Evolutionary conservation across 1,139 yeast species (phyloP).

Genomic region (Magnusiomyces ingens): DNA sequence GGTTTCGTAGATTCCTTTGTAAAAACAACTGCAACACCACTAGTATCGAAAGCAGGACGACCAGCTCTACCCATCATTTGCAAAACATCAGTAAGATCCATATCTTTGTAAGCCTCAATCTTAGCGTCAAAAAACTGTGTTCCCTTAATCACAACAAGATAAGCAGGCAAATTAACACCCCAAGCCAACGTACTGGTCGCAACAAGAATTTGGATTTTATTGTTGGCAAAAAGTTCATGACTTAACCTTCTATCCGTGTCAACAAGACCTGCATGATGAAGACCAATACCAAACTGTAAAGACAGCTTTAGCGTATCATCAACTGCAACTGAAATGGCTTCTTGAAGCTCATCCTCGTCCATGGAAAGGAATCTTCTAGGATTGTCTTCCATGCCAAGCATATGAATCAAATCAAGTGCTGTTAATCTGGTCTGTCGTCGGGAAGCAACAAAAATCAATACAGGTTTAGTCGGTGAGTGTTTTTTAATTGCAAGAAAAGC

Average conservation of each 20-base stretch:
- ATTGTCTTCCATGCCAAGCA: slow-evolving; percentile 91
- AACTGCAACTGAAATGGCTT: slow-evolving; percentile 58
- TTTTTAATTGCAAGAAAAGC: slow-evolving; percentile 94
- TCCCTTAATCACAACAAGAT: slow-evolving; percentile 87
- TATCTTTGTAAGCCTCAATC: slow-evolving; percentile 71
- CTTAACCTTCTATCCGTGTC: slow-evolving; percentile 84
- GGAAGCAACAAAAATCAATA: slow-evolving; percentile 90
- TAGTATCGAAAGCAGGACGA: slow-evolving; percentile 92
- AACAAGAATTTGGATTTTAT: slow-evolving; percentile 80
- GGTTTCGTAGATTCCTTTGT: slow-evolving; percentile 88
- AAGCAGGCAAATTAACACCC: slow-evolving; percentile 97
- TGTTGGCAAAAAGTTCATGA: slow-evolving; percentile 76
- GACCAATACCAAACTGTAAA: slow-evolving; percentile 90
- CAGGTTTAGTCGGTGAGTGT: slow-evolving; percentile 91
- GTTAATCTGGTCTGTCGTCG: slow-evolving; percentile 95
- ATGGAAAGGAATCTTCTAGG: slow-evolving; percentile 82
- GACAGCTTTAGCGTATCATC: slow-evolving; percentile 85
- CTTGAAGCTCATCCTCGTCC: slow-evolving; percentile 66
- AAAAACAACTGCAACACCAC: slow-evolving; percentile 90
- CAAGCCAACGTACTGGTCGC: slow-evolving; percentile 97
- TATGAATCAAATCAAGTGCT: slow-evolving; percentile 83
- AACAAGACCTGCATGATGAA: slow-evolving; percentile 96
- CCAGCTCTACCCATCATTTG: slow-evolving; percentile 97
- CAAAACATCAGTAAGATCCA: slow-evolving; percentile 86
- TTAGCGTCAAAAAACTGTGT: slow-evolving; percentile 84